Conservation (phyloP, 2,329 filamentous ascomycete species). For the Trichoderma koningii region DNA sequence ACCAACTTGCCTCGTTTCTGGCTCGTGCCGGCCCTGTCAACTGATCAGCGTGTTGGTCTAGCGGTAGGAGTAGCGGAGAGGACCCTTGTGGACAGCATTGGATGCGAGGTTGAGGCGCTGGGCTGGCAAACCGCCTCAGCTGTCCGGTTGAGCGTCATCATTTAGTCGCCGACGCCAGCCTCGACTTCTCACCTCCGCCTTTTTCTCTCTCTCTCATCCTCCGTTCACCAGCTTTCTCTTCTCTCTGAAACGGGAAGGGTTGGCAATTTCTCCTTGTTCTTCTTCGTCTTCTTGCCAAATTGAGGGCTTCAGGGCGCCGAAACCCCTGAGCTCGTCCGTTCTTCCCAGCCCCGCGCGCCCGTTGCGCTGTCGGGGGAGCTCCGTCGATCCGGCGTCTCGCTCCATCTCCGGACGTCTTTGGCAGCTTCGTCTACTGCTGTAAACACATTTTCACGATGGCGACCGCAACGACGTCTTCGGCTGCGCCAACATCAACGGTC, state of each 20-base stretch:
- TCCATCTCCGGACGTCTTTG: neutral
- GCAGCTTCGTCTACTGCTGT: neutral
- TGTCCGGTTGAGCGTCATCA: neutral
- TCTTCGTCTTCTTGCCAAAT: no score
- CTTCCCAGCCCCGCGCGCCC: neutral
- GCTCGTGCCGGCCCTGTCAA: constrained; percentile 6
- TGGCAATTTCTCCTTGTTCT: no score
- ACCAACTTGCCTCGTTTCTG: neutral
- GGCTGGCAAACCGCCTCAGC: neutral
- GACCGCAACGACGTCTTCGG: constrained; percentile 34
- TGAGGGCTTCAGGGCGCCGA: neutral
- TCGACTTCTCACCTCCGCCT: neutral
- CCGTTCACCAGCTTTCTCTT: neutral
- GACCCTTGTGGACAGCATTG: constrained; percentile 11
- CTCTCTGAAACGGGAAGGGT: neutral
- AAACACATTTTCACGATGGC: constrained; percentile 23
- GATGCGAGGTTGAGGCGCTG: no score
- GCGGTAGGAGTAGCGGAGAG: neutral
- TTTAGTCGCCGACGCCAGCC: constrained; percentile 3
- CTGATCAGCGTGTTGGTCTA: constrained; percentile 14
- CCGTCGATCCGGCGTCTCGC: neutral
- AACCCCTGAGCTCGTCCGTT: neutral
- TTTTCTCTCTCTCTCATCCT: neutral
- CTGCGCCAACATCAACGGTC: constrained; percentile 36
- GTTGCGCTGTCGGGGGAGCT: neutral